phyloP scores from a whole-genome alignment of 2,329 filamentous ascomycete species.

The Lasiodiplodia hormozganensis region DNA sequence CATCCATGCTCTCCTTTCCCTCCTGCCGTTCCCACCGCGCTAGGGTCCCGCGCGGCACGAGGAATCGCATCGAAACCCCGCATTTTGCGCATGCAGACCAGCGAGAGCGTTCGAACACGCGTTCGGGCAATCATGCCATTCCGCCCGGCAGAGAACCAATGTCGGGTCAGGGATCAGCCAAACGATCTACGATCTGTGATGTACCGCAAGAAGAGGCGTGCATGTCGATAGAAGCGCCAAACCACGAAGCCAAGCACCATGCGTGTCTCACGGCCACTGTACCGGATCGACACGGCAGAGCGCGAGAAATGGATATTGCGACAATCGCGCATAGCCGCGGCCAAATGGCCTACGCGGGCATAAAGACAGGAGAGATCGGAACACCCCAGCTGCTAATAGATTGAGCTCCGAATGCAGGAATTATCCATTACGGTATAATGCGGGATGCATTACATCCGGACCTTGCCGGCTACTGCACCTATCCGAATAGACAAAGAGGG shows the following conservation, averaged over 20 bases:
- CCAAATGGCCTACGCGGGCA: neutral
- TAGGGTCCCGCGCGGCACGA: neutral
- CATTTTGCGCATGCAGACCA: conserved; percentile 6
- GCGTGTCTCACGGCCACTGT: conserved; percentile 7
- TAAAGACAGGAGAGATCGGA: neutral
- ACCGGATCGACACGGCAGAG: conserved; percentile 12
- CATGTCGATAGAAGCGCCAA: neutral
- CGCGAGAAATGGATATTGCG: conserved; percentile 2
- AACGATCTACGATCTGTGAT: conserved; percentile 10
- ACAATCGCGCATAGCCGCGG: conserved; percentile 16
- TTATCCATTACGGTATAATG: conserved; percentile 14
- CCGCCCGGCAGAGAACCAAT: neutral
- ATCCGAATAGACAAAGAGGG: conserved; percentile 9
- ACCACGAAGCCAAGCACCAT: neutral
- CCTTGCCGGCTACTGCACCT: conserved; percentile 5
- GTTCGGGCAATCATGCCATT: neutral
- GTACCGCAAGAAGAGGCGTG: neutral
- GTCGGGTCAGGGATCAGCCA: neutral
- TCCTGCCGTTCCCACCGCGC: neutral
- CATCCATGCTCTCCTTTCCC: neutral
- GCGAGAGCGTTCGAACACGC: neutral
- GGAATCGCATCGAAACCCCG: conserved; percentile 14
- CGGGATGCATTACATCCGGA: conserved; percentile 12
- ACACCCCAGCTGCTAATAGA: neutral
- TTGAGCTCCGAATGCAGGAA: conserved; percentile 2